phyloP scores from a whole-genome alignment of 306 rosid genomes.

The Morella rubra region DNA sequence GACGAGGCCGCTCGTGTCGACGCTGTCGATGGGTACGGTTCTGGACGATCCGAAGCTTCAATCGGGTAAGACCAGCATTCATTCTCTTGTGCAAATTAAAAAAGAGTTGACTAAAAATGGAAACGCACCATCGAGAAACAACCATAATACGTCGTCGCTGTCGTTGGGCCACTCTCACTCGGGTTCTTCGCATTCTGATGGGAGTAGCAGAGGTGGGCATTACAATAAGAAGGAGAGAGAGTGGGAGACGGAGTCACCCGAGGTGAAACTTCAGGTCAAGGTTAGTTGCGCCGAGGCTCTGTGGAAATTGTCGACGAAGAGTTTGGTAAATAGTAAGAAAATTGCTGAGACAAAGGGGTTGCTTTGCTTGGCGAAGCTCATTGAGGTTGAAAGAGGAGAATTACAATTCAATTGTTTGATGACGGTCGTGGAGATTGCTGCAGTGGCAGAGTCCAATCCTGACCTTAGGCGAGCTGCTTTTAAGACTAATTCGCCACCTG shows the following conservation, averaged over 20 bases:
- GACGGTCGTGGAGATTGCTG: constrained; percentile 79
- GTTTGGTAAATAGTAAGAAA: constrained; percentile 53
- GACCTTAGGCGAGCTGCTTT: constrained; percentile 76
- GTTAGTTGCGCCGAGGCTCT: constrained; percentile 74
- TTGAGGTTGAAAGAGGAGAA: constrained; percentile 57
- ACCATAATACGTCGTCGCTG: constrained; percentile 14
- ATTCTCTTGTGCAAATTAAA: constrained; percentile 54
- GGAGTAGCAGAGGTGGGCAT: constrained; percentile 55
- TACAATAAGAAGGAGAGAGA: constrained; percentile 51
- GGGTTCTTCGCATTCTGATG: constrained; percentile 42
- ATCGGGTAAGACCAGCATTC: constrained; percentile 47
- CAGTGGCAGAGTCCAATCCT: constrained; percentile 58
- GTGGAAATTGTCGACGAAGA: constrained; percentile 69
- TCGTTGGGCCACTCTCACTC: constrained; percentile 15
- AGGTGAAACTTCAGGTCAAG: constrained; percentile 53
- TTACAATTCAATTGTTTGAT: constrained; percentile 74
- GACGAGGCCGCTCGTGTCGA: constrained; percentile 60
- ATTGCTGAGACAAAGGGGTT: constrained; percentile 85
- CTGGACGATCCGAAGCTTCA: constrained; percentile 52
- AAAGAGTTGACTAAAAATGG: constrained; percentile 30
- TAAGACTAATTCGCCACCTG: constrained; percentile 62
- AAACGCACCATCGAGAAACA: neutral
- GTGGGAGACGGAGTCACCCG: constrained; percentile 54
- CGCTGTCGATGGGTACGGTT: constrained; percentile 62
- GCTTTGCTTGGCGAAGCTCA: constrained; percentile 78